Evolutionary conservation across 176 grass and related monocot genomes (phyloP).

Genomic region (Aegilops umbellulata): DNA sequence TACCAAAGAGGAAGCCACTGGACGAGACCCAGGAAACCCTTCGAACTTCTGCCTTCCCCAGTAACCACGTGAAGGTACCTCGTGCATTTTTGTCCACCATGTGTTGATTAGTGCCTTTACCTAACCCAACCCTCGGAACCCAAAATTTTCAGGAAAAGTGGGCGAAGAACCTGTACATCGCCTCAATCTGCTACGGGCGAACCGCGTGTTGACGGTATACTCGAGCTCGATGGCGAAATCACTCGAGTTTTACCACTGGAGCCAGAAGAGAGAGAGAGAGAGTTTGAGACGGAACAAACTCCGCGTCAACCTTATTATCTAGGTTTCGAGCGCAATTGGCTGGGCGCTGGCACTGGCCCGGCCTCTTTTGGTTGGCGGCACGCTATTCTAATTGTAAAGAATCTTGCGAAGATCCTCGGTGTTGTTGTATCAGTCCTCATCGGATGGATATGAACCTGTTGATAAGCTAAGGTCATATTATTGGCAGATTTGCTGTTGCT

Average conservation of each 20-base stretch:
- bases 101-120: neutral
- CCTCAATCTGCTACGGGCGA: slow-evolving; percentile 63
- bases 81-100: neutral
- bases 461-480: slow-evolving; percentile 5
- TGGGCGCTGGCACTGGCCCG: neutral
- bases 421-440: slow-evolving; percentile 6
- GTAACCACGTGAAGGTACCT: slow-evolving; percentile 70
- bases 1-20: slow-evolving; percentile 64
- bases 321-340: neutral
- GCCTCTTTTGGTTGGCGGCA: slow-evolving; percentile 9
- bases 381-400: slow-evolving; percentile 30
- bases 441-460: neutral
- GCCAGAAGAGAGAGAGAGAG: slow-evolving; percentile 21
- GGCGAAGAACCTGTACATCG: slow-evolving; percentile 68
- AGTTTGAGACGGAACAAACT: neutral
- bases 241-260: neutral
- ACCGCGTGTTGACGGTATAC: slow-evolving; percentile 52
- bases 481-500: neutral
- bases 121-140: neutral
- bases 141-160: slow-evolving; percentile 63
- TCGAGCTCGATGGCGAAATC: neutral
- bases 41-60: slow-evolving; percentile 72
- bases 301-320: neutral
- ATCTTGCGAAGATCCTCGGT: neutral
- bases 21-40: slow-evolving; percentile 92